Evolutionary conservation across 345 rosid species (phyloP).

Genomic region (Luvunga scandens): DNA sequence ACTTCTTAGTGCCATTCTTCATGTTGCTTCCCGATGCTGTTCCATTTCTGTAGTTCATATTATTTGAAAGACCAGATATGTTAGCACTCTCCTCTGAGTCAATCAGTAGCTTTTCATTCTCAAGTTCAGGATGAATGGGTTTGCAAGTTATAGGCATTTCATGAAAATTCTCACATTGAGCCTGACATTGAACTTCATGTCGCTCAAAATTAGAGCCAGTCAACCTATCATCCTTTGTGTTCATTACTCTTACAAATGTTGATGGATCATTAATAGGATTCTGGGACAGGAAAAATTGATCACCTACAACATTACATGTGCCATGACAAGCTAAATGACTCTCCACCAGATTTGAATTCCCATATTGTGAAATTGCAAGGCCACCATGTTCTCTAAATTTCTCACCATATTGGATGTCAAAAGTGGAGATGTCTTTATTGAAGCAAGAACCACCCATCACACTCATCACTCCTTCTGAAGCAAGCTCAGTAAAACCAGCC

Average conservation of each 20-base stretch:
- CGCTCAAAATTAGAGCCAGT: not conserved
- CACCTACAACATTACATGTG: not conserved
- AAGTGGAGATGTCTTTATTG: not conserved
- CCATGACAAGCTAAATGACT: slow-evolving; percentile 14
- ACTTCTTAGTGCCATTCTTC: not conserved
- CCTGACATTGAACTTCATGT: slow-evolving; percentile 1
- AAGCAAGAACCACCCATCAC: not conserved
- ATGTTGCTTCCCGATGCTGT: not conserved
- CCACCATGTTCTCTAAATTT: not conserved
- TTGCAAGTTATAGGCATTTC: not conserved
- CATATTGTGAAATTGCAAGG: not conserved
- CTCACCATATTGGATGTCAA: not conserved
- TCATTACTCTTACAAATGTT: not conserved
- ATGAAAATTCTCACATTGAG: not conserved
- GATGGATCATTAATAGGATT: not conserved
- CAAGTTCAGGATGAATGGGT: not conserved
- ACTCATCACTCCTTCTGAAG: not conserved
- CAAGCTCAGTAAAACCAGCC: slow-evolving; percentile 4
- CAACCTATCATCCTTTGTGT: slow-evolving; percentile 20
- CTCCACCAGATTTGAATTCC: slow-evolving; percentile 11
- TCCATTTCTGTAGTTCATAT: slow-evolving; percentile 7
- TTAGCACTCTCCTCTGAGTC: slow-evolving; percentile 1
- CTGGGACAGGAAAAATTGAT: slow-evolving; percentile 1
- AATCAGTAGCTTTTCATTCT: not conserved
- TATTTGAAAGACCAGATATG: slow-evolving; percentile 12